Evolutionary conservation across 2,329 filamentous ascomycete genomes (phyloP).

Genomic region (Phialocephala subalpina): DNA sequence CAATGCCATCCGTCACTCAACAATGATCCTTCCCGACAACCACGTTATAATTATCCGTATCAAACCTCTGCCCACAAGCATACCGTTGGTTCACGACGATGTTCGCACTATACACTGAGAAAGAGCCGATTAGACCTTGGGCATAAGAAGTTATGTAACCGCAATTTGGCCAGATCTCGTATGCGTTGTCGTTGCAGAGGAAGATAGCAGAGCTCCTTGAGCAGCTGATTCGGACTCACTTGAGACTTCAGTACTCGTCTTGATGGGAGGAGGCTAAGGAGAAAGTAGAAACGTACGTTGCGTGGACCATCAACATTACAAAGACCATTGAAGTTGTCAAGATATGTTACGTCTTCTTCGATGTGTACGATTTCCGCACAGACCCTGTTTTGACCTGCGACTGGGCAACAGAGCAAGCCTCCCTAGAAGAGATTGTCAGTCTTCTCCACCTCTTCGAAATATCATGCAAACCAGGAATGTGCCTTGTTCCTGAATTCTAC

Average conservation of each 20-base stretch:
- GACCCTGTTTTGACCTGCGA: not conserved
- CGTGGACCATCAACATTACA: not conserved
- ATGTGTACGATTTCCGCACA: not conserved
- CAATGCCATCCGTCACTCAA: too few relatives aligned
- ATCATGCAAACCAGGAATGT: too few relatives aligned
- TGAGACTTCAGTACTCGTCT: too few relatives aligned
- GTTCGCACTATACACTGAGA: not conserved
- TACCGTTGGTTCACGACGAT: not conserved
- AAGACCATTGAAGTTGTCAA: not conserved
- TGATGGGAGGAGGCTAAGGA: too few relatives aligned
- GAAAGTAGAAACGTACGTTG: not conserved
- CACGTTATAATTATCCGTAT: not conserved
- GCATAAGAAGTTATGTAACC: not conserved
- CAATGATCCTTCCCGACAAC: not conserved
- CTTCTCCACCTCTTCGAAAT: too few relatives aligned
- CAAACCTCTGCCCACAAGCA: not conserved
- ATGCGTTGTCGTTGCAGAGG: conserved; percentile 1
- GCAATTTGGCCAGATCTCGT: not conserved
- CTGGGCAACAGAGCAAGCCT: not conserved
- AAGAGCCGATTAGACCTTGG: not conserved
- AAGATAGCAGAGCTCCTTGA: not conserved
- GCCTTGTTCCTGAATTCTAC: too few relatives aligned
- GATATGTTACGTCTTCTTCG: not conserved
- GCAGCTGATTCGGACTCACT: not conserved
- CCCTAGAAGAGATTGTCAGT: too few relatives aligned